These are phyloP conservation scores for Danielia oregonensis DNA, from an alignment of 805 yeast genomes.

Conservation along the genomic window DNA sequence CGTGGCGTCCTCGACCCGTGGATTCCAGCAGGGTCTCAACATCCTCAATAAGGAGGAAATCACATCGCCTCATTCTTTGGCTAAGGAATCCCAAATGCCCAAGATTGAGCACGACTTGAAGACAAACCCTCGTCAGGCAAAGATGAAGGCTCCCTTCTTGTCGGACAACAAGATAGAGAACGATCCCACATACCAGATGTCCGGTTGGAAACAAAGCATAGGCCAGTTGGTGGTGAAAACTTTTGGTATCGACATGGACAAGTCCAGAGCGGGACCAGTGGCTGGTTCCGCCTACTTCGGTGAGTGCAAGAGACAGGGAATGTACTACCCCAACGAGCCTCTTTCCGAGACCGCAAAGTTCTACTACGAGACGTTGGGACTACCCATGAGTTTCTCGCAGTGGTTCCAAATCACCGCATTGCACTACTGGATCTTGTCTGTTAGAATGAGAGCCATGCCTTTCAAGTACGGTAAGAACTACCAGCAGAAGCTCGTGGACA, in stretches of 20 bases:
- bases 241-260: constrained; percentile 85
- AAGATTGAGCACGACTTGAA: constrained; percentile 29
- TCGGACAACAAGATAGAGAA: constrained; percentile 37
- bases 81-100: constrained; percentile 40
- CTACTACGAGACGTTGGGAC: constrained; percentile 77
- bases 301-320: constrained; percentile 81
- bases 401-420: constrained; percentile 92
- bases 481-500: constrained; percentile 87
- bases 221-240: constrained; percentile 62
- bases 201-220: constrained; percentile 37
- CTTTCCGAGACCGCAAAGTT: constrained; percentile 71
- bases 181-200: constrained; percentile 34
- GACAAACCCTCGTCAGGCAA: constrained; percentile 34
- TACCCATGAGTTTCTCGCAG: constrained; percentile 88
- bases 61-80: constrained; percentile 32
- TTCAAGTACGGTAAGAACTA: constrained; percentile 82
- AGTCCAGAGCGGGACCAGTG: constrained; percentile 86
- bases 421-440: constrained; percentile 91
- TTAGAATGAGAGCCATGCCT: constrained; percentile 96
- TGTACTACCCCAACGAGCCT: constrained; percentile 70
- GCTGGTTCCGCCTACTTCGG: constrained; percentile 88
- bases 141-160: constrained; percentile 34
- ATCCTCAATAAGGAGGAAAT: constrained; percentile 21
- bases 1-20: neutral
- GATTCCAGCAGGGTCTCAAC: constrained; percentile 11